These are phyloP conservation scores for Acacia confusa DNA, from an alignment of 306 rosid species.

Conservation along the genomic window DNA sequence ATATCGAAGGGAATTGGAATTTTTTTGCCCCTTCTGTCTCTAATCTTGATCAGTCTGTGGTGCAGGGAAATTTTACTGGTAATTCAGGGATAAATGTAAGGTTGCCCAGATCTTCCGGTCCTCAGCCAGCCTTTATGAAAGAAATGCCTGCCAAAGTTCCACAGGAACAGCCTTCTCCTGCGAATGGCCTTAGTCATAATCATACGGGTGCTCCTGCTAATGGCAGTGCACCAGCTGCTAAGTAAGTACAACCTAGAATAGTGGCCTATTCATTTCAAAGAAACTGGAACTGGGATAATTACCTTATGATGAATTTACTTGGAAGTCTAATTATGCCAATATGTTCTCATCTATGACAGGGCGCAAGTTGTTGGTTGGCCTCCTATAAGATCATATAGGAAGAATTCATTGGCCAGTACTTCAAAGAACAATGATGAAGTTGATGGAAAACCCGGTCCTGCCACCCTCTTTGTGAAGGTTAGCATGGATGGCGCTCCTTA, in stretches of 20 bases:
- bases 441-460: conserved; percentile 80
- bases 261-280: neutral
- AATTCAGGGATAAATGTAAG: conserved; percentile 52
- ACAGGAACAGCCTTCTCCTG: conserved; percentile 66
- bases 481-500: conserved; percentile 99
- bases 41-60: conserved; percentile 39
- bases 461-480: conserved; percentile 88
- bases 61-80: conserved; percentile 70
- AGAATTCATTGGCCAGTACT: conserved; percentile 71
- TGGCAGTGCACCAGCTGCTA: conserved; percentile 74
- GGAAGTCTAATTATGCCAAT: conserved; percentile 11
- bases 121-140: conserved; percentile 53
- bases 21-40: conserved; percentile 36
- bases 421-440: conserved; percentile 89
- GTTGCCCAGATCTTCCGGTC: conserved; percentile 66
- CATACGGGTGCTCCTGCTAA: conserved; percentile 46
- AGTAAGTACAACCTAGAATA: conserved; percentile 52
- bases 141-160: conserved; percentile 57
- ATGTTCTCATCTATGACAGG: conserved; percentile 47
- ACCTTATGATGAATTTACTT: neutral
- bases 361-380: conserved; percentile 99
- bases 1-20: conserved; percentile 42
- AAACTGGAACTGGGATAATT: neutral
- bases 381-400: conserved; percentile 88
- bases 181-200: conserved; percentile 53